These are phyloP conservation scores for Pterocarpus macrocarpus DNA, from an alignment of 306 rosid genomes.

Conservation along the genomic window DNA sequence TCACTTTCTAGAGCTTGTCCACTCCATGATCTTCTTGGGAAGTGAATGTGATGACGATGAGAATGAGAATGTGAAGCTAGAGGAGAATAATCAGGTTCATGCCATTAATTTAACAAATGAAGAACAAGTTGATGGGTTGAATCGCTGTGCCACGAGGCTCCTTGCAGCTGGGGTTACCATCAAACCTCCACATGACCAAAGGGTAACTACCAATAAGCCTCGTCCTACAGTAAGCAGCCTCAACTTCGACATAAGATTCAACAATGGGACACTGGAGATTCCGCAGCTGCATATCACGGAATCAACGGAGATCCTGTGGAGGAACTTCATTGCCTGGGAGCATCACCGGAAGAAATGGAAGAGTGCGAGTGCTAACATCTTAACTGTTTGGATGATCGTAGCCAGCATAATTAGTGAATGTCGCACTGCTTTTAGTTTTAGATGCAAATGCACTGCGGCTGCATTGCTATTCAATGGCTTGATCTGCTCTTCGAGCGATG, in stretches of 20 bases:
- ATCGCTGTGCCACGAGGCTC: slow-evolving; percentile 3
- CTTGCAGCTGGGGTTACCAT: neutral
- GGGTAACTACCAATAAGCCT: too few relatives aligned
- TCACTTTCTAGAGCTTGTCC: too few relatives aligned
- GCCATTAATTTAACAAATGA: too few relatives aligned
- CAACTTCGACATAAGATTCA: neutral
- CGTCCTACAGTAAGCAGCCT: too few relatives aligned
- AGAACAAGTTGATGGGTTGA: neutral
- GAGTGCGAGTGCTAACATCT: neutral
- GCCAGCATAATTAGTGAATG: too few relatives aligned
- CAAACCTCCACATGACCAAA: neutral
- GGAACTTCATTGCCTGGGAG: neutral
- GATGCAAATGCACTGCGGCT: neutral
- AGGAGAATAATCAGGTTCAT: too few relatives aligned
- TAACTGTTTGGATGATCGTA: too few relatives aligned
- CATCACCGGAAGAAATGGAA: neutral
- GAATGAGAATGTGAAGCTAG: too few relatives aligned
- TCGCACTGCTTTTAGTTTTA: neutral
- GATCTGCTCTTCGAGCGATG: neutral
- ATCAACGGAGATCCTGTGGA: neutral
- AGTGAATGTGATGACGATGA: too few relatives aligned
- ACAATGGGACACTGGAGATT: neutral
- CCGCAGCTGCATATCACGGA: neutral
- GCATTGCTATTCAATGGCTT: neutral
- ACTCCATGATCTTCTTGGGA: too few relatives aligned